Base-by-base conservation (phyloP, 2,329 filamentous ascomycete species). In the Fusarium phyllophilum region DNA sequence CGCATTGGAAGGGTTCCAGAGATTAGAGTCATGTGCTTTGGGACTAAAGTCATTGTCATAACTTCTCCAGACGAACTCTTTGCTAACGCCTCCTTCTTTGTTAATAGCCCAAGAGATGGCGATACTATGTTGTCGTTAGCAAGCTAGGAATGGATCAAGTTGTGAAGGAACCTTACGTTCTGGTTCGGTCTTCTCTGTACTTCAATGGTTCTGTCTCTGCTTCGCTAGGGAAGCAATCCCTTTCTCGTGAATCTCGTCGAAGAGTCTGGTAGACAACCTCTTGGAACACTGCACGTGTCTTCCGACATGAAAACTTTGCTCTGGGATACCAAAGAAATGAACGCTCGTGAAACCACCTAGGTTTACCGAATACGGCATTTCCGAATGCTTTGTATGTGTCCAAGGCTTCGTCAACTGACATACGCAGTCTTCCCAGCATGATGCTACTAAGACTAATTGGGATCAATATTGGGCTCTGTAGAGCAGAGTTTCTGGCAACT, bases 261-360 rank as follows among this genome's bases (percentile, higher is more conserved):
- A 64, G 54, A 0, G 36, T 2, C 8, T 20, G 0, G 5, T 13
- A 29, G 29, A 59, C 2, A 1, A 60, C 1, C 17, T 10, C 1
- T 0, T 36, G 18, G 1, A 9, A 64, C 33, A 6, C 60, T 8
- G 2, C 33, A 6, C 18, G 49, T 22, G 68, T 65, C 13, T 65
- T 34, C 0, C 45, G 49, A 20, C 49, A 5, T 5, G 68, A 68
- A 6, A 39, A 71, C 3, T 71, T 71, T 1, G 65, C 59, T 12
- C 68, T 15, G 3, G 68, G 64, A 14, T 39, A 64, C 17, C 12
- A 65, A 2, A 24, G 6, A 0, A 22, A n/a, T 8, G 41, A 51
- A 0, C 41, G 61, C 17, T 64, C 60, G 31, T 71, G 65, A 26
- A 61, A 71, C 46, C 17, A 14, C 15, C 65, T 29, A 5, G 68